Evolutionary conservation across 2,329 filamentous ascomycete genomes (phyloP).

Genomic region (Aspergillus calidoustus): DNA sequence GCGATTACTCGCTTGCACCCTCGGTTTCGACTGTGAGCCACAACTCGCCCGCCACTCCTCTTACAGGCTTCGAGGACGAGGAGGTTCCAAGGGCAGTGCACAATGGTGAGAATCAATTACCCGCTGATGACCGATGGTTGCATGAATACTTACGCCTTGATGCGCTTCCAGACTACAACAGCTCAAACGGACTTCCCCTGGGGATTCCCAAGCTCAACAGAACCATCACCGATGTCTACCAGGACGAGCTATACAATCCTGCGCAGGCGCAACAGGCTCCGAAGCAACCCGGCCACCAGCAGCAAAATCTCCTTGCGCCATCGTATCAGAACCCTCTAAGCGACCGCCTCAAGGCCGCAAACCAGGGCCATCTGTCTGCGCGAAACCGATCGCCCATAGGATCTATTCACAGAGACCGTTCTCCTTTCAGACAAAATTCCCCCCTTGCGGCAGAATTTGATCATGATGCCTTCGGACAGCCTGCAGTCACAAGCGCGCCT

Average conservation of each 20-base stretch:
- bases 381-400: constrained; percentile 61
- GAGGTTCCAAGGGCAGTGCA: constrained; percentile 54
- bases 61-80: constrained; percentile 60
- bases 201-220: constrained; percentile 77
- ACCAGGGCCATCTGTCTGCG: constrained; percentile 71
- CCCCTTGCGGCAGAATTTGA: constrained; percentile 59
- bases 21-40: constrained; percentile 66
- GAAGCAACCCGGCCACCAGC: constrained; percentile 37
- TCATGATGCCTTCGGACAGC: constrained; percentile 39
- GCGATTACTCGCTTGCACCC: constrained; percentile 57
- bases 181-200: constrained; percentile 40
- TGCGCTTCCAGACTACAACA: constrained; percentile 60
- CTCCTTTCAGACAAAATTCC: constrained; percentile 78
- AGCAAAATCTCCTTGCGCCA: constrained; percentile 52
- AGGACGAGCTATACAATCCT: constrained; percentile 79
- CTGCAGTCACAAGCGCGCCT: constrained; percentile 46
- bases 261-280: constrained; percentile 43
- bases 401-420: constrained; percentile 66
- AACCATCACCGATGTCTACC: constrained; percentile 83
- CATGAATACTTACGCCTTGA: constrained; percentile 70
- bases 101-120: constrained; percentile 58
- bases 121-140: constrained; percentile 53
- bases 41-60: constrained; percentile 66
- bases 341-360: constrained; percentile 78
- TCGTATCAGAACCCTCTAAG: constrained; percentile 68